Conservation (phyloP, 2,329 filamentous ascomycete species). For the Aureobasidium sp. region DNA sequence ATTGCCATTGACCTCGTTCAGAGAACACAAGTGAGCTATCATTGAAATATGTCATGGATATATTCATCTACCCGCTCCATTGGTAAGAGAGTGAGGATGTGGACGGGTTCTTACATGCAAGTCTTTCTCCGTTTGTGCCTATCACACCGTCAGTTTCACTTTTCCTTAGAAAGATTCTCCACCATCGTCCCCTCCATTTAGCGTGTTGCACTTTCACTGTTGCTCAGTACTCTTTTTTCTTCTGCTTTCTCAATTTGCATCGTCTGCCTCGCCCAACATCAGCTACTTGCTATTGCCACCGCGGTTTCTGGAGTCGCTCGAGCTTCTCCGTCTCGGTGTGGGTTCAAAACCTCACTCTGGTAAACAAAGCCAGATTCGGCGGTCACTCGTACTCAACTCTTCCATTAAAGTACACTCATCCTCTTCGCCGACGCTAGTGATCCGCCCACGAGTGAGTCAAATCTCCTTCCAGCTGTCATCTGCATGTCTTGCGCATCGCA, state of each 20-base stretch:
- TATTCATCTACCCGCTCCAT: not conserved
- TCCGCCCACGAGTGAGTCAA: not conserved
- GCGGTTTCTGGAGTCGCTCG: not conserved
- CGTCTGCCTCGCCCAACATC: not conserved
- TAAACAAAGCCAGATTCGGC: not conserved
- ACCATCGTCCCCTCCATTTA: not conserved
- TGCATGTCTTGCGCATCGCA: not conserved
- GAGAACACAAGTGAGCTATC: not conserved
- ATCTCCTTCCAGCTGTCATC: not conserved
- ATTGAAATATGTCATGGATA: not conserved
- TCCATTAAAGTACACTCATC: not conserved
- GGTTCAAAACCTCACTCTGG: not conserved
- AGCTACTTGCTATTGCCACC: not conserved
- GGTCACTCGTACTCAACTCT: not conserved
- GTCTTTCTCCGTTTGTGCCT: not conserved
- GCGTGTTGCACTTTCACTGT: no score
- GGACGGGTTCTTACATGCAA: not conserved
- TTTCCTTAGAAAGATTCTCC: not conserved
- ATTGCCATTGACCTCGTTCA: not conserved
- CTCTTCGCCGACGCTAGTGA: not conserved
- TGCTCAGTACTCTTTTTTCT: not conserved
- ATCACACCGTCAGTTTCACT: not conserved
- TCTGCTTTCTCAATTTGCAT: not conserved
- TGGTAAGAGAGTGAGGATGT: not conserved
- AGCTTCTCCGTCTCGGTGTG: not conserved